These are phyloP conservation scores for Pyrenopolyporus hunteri DNA, from an alignment of 495 filamentous ascomycete genomes.

Conservation along the genomic window DNA sequence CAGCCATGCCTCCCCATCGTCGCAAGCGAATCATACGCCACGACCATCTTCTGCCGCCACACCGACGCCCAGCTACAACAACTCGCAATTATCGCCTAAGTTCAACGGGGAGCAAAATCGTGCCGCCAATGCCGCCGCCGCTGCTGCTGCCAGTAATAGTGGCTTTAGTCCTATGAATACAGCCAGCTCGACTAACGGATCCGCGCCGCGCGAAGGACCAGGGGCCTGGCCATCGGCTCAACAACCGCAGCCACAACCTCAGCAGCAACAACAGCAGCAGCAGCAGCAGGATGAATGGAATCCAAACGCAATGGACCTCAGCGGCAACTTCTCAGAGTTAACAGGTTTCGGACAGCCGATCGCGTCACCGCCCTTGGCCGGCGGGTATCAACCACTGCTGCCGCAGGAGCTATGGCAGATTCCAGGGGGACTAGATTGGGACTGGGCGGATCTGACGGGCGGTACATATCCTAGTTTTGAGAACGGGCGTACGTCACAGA, in stretches of 20 bases:
- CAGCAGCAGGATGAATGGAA: no score
- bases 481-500: constrained; percentile 47
- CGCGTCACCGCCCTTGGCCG: constrained; percentile 47
- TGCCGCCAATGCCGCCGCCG: constrained; percentile 34
- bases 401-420: constrained; percentile 97
- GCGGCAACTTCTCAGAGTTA: constrained; percentile 56
- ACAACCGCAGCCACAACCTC: constrained; percentile 17
- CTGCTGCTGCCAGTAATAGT: constrained; percentile 38
- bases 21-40: constrained; percentile 21
- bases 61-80: constrained; percentile 38
- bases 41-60: constrained; percentile 38
- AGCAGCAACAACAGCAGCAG: no score
- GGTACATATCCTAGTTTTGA: constrained; percentile 59
- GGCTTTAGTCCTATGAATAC: constrained; percentile 48
- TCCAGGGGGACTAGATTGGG: constrained; percentile 97
- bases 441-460: constrained; percentile 89
- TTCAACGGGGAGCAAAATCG: constrained; percentile 48
- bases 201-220: constrained; percentile 33
- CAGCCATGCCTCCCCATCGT: constrained; percentile 22
- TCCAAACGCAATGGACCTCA: constrained; percentile 45
- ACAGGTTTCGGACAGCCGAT: constrained; percentile 51
- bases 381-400: constrained; percentile 82
- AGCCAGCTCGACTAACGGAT: constrained; percentile 32
- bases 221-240: constrained; percentile 28
- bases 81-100: constrained; percentile 49